Conservation (phyloP, 208 protist species). For the Novymonas esmeraldas region DNA sequence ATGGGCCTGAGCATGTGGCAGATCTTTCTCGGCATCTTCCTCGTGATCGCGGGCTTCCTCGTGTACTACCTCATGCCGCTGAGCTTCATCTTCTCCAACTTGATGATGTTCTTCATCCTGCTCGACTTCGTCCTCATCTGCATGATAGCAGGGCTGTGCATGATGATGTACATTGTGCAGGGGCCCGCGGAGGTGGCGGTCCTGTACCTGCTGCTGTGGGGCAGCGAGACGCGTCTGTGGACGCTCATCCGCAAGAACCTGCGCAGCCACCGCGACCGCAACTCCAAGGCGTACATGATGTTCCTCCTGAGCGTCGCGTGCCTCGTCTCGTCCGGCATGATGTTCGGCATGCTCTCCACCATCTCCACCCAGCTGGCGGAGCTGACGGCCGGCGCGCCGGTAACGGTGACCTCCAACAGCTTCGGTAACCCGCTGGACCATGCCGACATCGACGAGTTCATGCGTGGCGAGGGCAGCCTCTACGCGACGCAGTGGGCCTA, state of each 20-base stretch:
- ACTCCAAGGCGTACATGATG: slow-evolving; percentile 95
- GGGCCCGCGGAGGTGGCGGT: slow-evolving; percentile 60
- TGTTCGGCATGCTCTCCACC: slow-evolving; percentile 60
- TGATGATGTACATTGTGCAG: slow-evolving; percentile 86
- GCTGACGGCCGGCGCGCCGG: slow-evolving; percentile 55
- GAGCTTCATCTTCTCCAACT: slow-evolving; percentile 90
- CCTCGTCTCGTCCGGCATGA: slow-evolving; percentile 89
- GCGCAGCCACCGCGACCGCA: slow-evolving; percentile 81
- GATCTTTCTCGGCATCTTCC: slow-evolving; percentile 65
- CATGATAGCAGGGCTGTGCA: slow-evolving; percentile 93
- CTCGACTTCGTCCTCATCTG: slow-evolving; percentile 89
- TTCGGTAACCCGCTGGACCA: slow-evolving; percentile 55
- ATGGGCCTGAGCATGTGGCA: slow-evolving; percentile 88
- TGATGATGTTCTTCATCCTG: slow-evolving; percentile 91
- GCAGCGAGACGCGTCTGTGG: slow-evolving; percentile 62
- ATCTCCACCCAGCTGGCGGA: slow-evolving; percentile 48
- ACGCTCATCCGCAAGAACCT: slow-evolving; percentile 93
- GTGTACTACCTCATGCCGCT: slow-evolving; percentile 96
- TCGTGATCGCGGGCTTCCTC: slow-evolving; percentile 91
- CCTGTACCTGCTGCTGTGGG: slow-evolving; percentile 89
- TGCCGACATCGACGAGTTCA: slow-evolving; percentile 45
- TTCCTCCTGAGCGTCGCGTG: slow-evolving; percentile 91
- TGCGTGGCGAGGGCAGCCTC: slow-evolving; percentile 29
- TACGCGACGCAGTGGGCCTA: slow-evolving; percentile 68
- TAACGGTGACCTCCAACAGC: slow-evolving; percentile 42